These are phyloP conservation scores for Andrographis paniculata DNA, from an alignment of 305 asterid species.

Conservation along the genomic window DNA sequence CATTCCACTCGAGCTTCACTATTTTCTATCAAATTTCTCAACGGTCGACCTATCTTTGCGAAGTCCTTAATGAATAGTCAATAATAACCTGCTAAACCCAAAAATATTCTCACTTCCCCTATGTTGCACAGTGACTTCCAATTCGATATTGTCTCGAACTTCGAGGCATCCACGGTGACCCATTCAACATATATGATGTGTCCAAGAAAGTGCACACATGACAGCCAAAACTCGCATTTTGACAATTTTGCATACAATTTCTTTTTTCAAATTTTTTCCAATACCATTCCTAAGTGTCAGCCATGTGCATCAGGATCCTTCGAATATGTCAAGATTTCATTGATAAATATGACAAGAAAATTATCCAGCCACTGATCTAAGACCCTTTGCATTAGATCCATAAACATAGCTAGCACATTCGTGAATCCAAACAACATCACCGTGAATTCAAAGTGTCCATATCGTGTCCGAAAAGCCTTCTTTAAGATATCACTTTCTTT, in stretches of 20 bases:
- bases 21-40: background rate
- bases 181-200: constrained; percentile 1
- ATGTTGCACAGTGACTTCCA: constrained; percentile 1
- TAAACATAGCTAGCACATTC: background rate
- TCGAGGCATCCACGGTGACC: background rate
- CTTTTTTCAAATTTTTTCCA: background rate
- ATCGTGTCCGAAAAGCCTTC: background rate
- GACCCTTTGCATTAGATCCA: background rate
- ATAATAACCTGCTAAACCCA: constrained; percentile 1
- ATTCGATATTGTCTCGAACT: background rate
- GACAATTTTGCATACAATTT: background rate
- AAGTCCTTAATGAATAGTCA: background rate
- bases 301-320: background rate
- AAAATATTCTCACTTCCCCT: background rate
- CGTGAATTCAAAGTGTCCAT: background rate
- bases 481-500: background rate
- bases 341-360: too few relatives aligned
- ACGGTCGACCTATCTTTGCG: background rate
- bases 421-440: background rate
- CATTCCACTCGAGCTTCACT: background rate
- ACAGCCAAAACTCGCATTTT: constrained; percentile 10
- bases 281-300: background rate
- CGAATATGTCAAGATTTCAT: too few relatives aligned
- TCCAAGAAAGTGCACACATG: background rate
- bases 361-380: background rate